These are phyloP conservation scores for Pseudogymnoascus sp. DNA, from an alignment of 2,329 filamentous ascomycete genomes.

Conservation along the genomic window DNA sequence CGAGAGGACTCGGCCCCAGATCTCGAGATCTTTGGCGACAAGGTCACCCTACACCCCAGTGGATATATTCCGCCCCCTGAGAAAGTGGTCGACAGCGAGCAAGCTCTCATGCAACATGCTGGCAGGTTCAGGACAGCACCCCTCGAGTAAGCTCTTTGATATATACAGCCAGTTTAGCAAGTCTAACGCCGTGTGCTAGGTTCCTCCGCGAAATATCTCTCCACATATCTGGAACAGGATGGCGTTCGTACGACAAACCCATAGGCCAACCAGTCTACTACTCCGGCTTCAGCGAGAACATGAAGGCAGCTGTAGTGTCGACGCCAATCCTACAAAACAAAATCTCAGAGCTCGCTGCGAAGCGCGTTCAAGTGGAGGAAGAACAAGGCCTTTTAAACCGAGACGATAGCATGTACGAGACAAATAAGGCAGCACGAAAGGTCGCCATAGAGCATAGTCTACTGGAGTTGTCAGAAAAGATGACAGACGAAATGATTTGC, in stretches of 20 bases:
- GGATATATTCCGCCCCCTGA: slow-evolving; percentile 50
- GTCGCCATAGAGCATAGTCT: slow-evolving; percentile 64
- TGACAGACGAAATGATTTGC: slow-evolving; percentile 95
- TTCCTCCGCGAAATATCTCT: slow-evolving; percentile 91
- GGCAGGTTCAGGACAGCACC: slow-evolving; percentile 72
- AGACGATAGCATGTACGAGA: slow-evolving; percentile 45
- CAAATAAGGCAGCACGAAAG: slow-evolving; percentile 46
- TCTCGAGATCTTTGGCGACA: slow-evolving; percentile 65
- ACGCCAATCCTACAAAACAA: slow-evolving; percentile 67
- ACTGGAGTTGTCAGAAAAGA: slow-evolving; percentile 71
- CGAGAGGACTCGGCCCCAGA: slow-evolving; percentile 56
- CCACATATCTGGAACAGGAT: slow-evolving; percentile 87
- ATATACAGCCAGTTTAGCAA: background rate
- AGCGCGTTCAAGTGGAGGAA: slow-evolving; percentile 67
- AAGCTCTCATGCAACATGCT: slow-evolving; percentile 71
- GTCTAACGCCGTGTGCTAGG: slow-evolving; percentile 30
- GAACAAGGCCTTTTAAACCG: slow-evolving; percentile 59
- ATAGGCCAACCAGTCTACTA: slow-evolving; percentile 94
- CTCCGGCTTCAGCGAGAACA: slow-evolving; percentile 80
- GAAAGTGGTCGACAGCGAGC: slow-evolving; percentile 46
- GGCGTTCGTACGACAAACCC: slow-evolving; percentile 86
- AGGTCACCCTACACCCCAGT: slow-evolving; percentile 66
- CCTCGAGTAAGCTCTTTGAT: slow-evolving; percentile 40
- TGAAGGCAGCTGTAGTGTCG: slow-evolving; percentile 69
- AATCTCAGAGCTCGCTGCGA: slow-evolving; percentile 68